These are phyloP conservation scores for Endogone sp. DNA, from an alignment of 192 early-diverging fungal genomes.

Conservation along the genomic window DNA sequence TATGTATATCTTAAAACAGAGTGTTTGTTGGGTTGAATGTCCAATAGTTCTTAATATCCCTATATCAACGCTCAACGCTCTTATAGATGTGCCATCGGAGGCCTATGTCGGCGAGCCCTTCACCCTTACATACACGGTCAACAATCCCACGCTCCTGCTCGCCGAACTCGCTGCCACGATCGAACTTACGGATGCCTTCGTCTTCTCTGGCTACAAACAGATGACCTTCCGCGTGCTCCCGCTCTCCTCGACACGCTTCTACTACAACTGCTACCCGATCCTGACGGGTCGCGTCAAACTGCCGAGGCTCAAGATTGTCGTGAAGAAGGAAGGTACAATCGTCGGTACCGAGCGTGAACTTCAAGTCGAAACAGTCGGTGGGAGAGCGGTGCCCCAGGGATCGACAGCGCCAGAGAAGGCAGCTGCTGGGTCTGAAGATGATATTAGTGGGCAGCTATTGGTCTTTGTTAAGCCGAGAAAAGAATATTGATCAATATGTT, in stretches of 20 bases:
- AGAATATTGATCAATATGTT: neutral
- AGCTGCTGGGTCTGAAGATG: neutral
- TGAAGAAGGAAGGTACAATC: neutral
- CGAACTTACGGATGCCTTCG: slow-evolving; percentile 69
- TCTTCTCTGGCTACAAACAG: slow-evolving; percentile 71
- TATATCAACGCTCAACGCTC: too few relatives aligned
- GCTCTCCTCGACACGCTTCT: slow-evolving; percentile 38
- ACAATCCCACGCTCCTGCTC: slow-evolving; percentile 53
- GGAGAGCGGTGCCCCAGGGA: neutral
- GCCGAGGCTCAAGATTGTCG: slow-evolving; percentile 34
- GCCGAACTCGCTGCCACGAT: slow-evolving; percentile 53
- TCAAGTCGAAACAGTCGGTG: neutral
- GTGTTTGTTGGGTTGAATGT: neutral
- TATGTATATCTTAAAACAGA: slow-evolving; percentile 23
- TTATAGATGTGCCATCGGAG: neutral
- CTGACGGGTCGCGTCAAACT: slow-evolving; percentile 48
- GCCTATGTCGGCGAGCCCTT: slow-evolving; percentile 54
- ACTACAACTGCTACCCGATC: slow-evolving; percentile 61
- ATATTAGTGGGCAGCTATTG: neutral
- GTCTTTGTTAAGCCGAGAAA: neutral
- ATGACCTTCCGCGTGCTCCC: slow-evolving; percentile 54
- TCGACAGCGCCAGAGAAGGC: neutral
- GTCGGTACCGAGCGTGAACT: neutral
- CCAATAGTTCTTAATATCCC: neutral
- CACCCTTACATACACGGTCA: slow-evolving; percentile 53